A percentile compares a stretch with the other conserved stretches of the same genome.
Evolutionary conservation across 371 early-diverging fungal species (phyloP).

Genomic region (Cokeromyces recurvatus): DNA sequence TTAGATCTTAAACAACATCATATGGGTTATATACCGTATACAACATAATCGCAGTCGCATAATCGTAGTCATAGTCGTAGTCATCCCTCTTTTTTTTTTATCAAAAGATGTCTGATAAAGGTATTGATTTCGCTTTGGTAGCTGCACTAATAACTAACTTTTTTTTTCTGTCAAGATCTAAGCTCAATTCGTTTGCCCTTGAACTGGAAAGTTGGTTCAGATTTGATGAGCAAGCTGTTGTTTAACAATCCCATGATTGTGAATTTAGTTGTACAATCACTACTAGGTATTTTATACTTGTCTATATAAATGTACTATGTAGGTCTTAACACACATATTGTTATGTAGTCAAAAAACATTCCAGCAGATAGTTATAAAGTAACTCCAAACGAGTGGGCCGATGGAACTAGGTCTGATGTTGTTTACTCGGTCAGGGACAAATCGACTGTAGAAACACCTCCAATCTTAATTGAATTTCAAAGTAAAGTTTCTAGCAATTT

Average conservation of each 20-base stretch:
- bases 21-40: too few relatives aligned
- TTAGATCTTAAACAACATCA: too few relatives aligned
- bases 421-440: slow-evolving; percentile 2
- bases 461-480: slow-evolving; percentile 9
- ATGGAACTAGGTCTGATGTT: slow-evolving; percentile 3
- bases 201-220: slow-evolving; percentile 4
- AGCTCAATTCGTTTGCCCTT: slow-evolving; percentile 4
- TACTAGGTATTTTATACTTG: slow-evolving; percentile 7
- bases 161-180: slow-evolving; percentile 6
- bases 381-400: slow-evolving; percentile 7
- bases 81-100: slow-evolving; percentile 1
- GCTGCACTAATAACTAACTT: slow-evolving; percentile 2
- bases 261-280: slow-evolving; percentile 12
- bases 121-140: slow-evolving; percentile 9
- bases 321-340: slow-evolving; percentile 6
- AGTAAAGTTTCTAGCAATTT: slow-evolving; percentile 1
- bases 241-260: slow-evolving; percentile 11
- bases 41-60: slow-evolving; percentile 3
- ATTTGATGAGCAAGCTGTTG: slow-evolving; percentile 10
- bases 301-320: slow-evolving; percentile 3
- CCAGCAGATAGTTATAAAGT: slow-evolving; percentile 9
- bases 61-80: neutral
- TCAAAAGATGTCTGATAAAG: slow-evolving; percentile 3
- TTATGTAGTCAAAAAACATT: slow-evolving; percentile 7
- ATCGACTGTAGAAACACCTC: slow-evolving; percentile 2